Conservation (phyloP, 768 basidiomycete genomes). For the Suillus spraguei region DNA sequence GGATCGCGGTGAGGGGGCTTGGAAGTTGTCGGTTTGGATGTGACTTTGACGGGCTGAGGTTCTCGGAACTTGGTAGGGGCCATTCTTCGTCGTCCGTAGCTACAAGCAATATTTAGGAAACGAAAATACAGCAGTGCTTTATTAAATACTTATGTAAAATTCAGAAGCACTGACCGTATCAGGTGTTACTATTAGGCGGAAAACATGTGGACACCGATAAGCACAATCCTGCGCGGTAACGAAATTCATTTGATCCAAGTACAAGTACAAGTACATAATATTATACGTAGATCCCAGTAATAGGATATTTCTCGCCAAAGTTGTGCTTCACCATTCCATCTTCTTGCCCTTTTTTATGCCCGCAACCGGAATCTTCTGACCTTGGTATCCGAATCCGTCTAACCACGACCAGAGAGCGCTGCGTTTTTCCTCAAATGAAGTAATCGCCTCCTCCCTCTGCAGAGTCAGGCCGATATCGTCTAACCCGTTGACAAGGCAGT, state of each 20-base stretch:
- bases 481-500: slow-evolving; percentile 93
- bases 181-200: neutral
- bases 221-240: neutral
- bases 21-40: slow-evolving; percentile 16
- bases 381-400: slow-evolving; percentile 92
- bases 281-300: neutral
- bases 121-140: neutral
- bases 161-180: neutral
- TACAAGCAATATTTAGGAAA: slow-evolving; percentile 12
- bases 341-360: slow-evolving; percentile 43
- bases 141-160: slow-evolving; percentile 6
- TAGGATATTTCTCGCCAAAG: neutral
- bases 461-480: slow-evolving; percentile 97
- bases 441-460: slow-evolving; percentile 74
- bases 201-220: slow-evolving; percentile 2
- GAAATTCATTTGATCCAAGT: slow-evolving; percentile 7
- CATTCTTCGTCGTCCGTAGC: slow-evolving; percentile 16
- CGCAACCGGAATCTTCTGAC: slow-evolving; percentile 67
- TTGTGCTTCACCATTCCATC: slow-evolving; percentile 69
- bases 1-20: slow-evolving; percentile 4
- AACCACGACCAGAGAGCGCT: slow-evolving; percentile 91
- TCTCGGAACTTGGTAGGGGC: slow-evolving; percentile 18
- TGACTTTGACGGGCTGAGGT: slow-evolving; percentile 16
- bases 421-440: slow-evolving; percentile 76
- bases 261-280: neutral